Percentiles rank a stretch among this genome's conserved stretches.
These are phyloP conservation scores for Zygosaccharomyces pseudobailii DNA, from an alignment of 1,139 yeast genomes.

Conservation along the genomic window DNA sequence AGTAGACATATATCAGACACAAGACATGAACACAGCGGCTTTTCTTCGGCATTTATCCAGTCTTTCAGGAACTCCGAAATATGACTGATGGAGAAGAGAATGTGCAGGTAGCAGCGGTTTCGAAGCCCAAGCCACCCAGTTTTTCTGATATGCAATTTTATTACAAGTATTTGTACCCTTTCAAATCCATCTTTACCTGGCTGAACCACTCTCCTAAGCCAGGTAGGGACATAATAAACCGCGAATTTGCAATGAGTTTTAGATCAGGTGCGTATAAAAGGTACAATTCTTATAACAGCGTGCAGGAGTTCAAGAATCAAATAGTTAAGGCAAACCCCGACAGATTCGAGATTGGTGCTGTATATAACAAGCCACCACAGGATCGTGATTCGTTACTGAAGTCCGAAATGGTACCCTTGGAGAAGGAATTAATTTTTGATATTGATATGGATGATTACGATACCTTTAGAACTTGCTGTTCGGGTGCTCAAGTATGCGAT, in stretches of 20 bases:
- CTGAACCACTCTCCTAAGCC: conserved; percentile 78
- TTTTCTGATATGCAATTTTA: conserved; percentile 68
- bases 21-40: neutral
- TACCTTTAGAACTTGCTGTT: conserved; percentile 87
- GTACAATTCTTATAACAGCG: conserved; percentile 66
- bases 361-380: conserved; percentile 79
- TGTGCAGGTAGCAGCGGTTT: neutral
- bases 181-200: conserved; percentile 78
- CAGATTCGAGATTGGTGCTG: conserved; percentile 94
- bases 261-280: conserved; percentile 84
- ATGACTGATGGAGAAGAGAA: conserved; percentile 8
- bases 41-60: neutral
- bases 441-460: conserved; percentile 98
- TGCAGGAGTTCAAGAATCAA: conserved; percentile 70
- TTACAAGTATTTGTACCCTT: conserved; percentile 69
- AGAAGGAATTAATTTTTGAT: conserved; percentile 90
- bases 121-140: conserved; percentile 39
- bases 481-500: conserved; percentile 74
- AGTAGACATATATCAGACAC: neutral
- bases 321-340: conserved; percentile 75
- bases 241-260: conserved; percentile 92
- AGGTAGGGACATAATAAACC: conserved; percentile 65
- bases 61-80: neutral
- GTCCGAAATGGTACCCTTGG: conserved; percentile 70
- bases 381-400: conserved; percentile 79